Conservation (phyloP, 1,139 yeast genomes). For the Yamadazyma siamensis region DNA sequence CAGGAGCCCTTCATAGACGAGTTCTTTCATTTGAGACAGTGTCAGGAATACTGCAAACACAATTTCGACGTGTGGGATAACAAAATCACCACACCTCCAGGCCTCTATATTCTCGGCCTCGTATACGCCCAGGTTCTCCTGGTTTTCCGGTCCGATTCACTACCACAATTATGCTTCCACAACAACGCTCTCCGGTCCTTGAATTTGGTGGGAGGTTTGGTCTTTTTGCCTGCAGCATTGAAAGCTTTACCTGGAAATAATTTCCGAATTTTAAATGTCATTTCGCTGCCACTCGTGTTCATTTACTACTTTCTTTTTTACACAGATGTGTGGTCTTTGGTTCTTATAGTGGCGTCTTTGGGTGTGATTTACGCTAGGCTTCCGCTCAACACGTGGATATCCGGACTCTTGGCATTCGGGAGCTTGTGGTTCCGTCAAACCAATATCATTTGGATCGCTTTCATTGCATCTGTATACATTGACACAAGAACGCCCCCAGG, state of each 20-base stretch:
- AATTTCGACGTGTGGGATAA: constrained; percentile 72
- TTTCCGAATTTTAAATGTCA: constrained; percentile 48
- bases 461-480: constrained; percentile 53
- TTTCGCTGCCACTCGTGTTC: constrained; percentile 66
- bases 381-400: constrained; percentile 13
- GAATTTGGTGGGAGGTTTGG: constrained; percentile 61
- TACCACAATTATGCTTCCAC: constrained; percentile 27
- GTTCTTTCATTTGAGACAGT: constrained; percentile 79
- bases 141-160: constrained; percentile 1
- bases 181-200: constrained; percentile 49
- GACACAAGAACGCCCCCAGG: constrained; percentile 38
- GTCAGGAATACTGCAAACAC: constrained; percentile 61
- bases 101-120: constrained; percentile 69
- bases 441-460: constrained; percentile 80
- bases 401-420: constrained; percentile 49
- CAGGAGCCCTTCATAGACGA: constrained; percentile 64
- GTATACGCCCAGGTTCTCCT: constrained; percentile 33
- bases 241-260: constrained; percentile 23
- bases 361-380: constrained; percentile 31
- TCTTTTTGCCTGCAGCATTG: constrained; percentile 45
- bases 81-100: constrained; percentile 97
- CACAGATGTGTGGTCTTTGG: constrained; percentile 91
- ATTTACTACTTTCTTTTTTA: constrained; percentile 77
- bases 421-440: constrained; percentile 85
- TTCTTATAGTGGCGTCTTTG: constrained; percentile 49